Evolutionary conservation across 1,284 basidiomycete species (phyloP).

Genomic region (Ustilago trichophora): DNA sequence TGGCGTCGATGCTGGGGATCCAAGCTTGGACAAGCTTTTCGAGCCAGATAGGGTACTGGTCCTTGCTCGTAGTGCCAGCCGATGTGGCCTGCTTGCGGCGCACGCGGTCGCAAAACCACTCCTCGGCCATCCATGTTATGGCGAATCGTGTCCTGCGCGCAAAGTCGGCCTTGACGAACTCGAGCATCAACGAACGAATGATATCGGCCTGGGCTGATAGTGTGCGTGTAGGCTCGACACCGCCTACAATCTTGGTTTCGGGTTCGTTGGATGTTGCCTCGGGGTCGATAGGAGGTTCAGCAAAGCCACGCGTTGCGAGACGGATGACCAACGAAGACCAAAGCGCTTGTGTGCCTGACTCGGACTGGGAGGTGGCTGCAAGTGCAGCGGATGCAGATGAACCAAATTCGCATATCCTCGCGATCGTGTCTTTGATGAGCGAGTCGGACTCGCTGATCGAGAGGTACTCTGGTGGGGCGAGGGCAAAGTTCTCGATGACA

Average conservation of each 20-base stretch:
- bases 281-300: constrained; percentile 32
- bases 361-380: constrained; percentile 1
- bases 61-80: not conserved
- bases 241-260: constrained; percentile 23
- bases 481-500: constrained; percentile 58
- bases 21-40: constrained; percentile 50
- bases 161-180: constrained; percentile 90
- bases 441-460: constrained; percentile 51
- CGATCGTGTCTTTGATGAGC: constrained; percentile 55
- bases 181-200: constrained; percentile 79
- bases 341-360: constrained; percentile 68
- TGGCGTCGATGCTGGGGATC: constrained; percentile 47
- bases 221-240: constrained; percentile 28
- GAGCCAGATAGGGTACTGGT: constrained; percentile 53
- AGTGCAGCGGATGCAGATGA: constrained; percentile 13
- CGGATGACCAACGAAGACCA: constrained; percentile 91
- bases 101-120: constrained; percentile 92
- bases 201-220: constrained; percentile 73
- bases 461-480: constrained; percentile 56
- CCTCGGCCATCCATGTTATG: constrained; percentile 96
- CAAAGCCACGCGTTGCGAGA: constrained; percentile 81
- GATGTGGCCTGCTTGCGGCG: too few relatives aligned
- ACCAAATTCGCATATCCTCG: constrained; percentile 55
- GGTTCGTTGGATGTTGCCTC: not conserved
- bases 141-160: constrained; percentile 83